Conservation (phyloP, 306 rosid genomes). For the Vigna hirtella region DNA sequence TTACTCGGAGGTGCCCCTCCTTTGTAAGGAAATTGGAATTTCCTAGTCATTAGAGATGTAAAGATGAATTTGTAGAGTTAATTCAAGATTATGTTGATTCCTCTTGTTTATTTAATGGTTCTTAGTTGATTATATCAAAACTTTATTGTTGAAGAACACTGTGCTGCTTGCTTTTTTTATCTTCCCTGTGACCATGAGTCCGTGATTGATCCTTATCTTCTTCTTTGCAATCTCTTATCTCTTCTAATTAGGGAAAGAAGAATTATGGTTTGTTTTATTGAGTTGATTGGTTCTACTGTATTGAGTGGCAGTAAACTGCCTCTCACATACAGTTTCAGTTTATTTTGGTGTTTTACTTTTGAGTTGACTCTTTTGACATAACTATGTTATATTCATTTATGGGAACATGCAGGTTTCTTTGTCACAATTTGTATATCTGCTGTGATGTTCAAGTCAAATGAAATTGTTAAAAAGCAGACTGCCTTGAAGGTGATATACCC, state of each 20-base stretch:
- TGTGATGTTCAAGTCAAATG: constrained; percentile 90
- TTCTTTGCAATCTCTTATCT: constrained; percentile 3
- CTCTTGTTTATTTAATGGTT: constrained; percentile 19
- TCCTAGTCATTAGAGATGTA: neutral
- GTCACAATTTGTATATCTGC: constrained; percentile 82
- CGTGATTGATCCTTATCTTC: neutral
- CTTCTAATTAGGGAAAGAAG: constrained; percentile 29
- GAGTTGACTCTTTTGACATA: constrained; percentile 17
- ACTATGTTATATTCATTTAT: constrained; percentile 34
- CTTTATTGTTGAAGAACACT: constrained; percentile 12
- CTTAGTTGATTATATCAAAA: constrained; percentile 11
- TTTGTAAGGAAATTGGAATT: constrained; percentile 34
- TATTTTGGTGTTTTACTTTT: constrained; percentile 30
- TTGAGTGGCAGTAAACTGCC: neutral
- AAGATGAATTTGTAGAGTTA: constrained; percentile 17
- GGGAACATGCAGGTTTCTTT: constrained; percentile 77
- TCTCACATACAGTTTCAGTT: constrained; percentile 32
- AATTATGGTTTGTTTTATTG: neutral
- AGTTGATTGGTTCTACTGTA: constrained; percentile 22
- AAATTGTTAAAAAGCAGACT: constrained; percentile 87
- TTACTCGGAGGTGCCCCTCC: neutral
- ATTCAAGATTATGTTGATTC: neutral
- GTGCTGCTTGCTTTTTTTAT: constrained; percentile 22
- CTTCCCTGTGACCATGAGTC: constrained; percentile 14
- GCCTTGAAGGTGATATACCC: constrained; percentile 75